phyloP scores from a whole-genome alignment of 1,139 yeast species.

The Debaryomycetaceae sp. region DNA sequence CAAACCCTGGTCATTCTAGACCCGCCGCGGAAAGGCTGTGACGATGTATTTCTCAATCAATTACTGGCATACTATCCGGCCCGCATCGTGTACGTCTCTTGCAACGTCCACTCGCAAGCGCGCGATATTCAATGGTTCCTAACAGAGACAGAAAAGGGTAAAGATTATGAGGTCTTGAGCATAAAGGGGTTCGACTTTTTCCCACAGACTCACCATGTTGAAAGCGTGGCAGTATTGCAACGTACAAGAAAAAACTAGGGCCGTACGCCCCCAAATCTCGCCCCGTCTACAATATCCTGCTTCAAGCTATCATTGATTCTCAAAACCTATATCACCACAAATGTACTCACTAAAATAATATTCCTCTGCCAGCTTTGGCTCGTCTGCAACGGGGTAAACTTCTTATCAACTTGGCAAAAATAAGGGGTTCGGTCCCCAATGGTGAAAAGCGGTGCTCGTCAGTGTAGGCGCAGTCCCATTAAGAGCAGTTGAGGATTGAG shows the following conservation, averaged over 20 bases:
- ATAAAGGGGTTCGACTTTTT: conserved; percentile 93
- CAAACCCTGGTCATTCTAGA: conserved; percentile 86
- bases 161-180: conserved; percentile 59
- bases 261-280: background rate
- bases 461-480: too few species aligned
- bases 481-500: too few species aligned
- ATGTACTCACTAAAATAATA: too few species aligned
- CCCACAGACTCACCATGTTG: conserved; percentile 98
- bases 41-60: conserved; percentile 75
- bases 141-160: conserved; percentile 53
- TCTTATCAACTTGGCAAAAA: background rate
- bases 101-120: conserved; percentile 97
- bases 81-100: conserved; percentile 81
- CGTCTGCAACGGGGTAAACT: background rate
- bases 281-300: too few species aligned
- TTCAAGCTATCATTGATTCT: too few species aligned
- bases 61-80: conserved; percentile 75
- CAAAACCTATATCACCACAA: too few species aligned
- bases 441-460: too few species aligned
- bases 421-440: too few species aligned
- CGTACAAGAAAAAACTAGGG: conserved; percentile 5
- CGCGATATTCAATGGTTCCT: conserved; percentile 82
- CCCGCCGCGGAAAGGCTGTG: conserved; percentile 97
- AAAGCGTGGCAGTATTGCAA: conserved; percentile 76
- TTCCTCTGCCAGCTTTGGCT: background rate